Base-by-base conservation (phyloP, 257 asterid species). In the Rubia yunnanensis region DNA sequence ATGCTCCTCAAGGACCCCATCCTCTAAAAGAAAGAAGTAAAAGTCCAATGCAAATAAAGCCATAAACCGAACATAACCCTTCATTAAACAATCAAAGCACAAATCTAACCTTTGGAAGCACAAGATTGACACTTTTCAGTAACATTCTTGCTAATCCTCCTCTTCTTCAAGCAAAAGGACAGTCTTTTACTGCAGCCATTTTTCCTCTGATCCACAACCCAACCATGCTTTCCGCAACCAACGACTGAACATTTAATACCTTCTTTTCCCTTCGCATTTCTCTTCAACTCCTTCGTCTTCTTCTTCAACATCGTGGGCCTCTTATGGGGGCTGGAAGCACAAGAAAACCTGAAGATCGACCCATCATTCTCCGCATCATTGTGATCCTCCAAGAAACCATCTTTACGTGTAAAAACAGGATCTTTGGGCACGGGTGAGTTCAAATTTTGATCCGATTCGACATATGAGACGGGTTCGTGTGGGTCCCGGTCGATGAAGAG, bases 101-200 rank as follows among this genome's bases (percentile, higher is more conserved):
- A 4, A 50, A 54, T 32, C 31, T 18, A 50, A 86, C 96, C 96
- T 82, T 86, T 86, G 56, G 94, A 79, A 72, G 84, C 74, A 74
- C 87, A 79, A 36, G 88, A 75, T 62, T 83, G 84, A 64, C 94
- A 85, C 73, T 80, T 88, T 13, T 80, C 91, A 62, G 78, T 55
- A 49, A 74, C 65, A 78, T 66, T 56, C 72, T 79, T 85, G 70
- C 85, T 85, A 41, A 77, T 84, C 81, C 83, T 84, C 83, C 95
- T 85, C 82, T 81, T 88, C 82, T 88, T 88, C 65, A 79, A 72
- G 71, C 85, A 80, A 73, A 86, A 76, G 58, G 76, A 76, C n/a
- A 79, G 36, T 65, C 72, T 85, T 68, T 75, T 85, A 70, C 22
- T 15, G 52, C 52, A 4, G 5, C 59, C 72, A 54, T 48, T 76